A percentile compares a stretch with the other conserved stretches of the same genome.
Evolutionary conservation across 2,329 filamentous ascomycete genomes (phyloP).

Genomic region (Phyllosticta paracitricarpa): DNA sequence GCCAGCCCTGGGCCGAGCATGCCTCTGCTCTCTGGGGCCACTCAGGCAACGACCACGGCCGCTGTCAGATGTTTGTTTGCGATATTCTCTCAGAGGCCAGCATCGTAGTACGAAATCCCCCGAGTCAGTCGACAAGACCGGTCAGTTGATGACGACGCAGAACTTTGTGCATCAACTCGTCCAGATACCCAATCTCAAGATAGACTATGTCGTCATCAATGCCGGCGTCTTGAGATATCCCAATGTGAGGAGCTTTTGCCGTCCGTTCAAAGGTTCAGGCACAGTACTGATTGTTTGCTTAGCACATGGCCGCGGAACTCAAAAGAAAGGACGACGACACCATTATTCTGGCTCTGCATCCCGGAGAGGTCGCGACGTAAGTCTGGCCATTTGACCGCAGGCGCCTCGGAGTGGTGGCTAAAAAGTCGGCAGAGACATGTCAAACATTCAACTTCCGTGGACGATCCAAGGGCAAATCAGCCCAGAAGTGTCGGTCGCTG

Average conservation of each 20-base stretch:
- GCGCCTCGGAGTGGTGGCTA: background rate
- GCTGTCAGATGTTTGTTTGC: constrained; percentile 40
- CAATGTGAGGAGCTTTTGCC: constrained; percentile 35
- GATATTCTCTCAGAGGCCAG: constrained; percentile 45
- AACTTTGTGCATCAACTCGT: constrained; percentile 34
- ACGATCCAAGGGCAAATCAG: constrained; percentile 44
- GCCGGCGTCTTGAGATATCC: constrained; percentile 48
- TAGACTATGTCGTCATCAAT: constrained; percentile 48
- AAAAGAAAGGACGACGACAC: constrained; percentile 40
- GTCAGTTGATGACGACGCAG: constrained; percentile 18
- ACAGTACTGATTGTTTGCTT: background rate
- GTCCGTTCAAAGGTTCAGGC: constrained; percentile 1
- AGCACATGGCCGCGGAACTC: constrained; percentile 47
- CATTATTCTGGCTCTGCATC: constrained; percentile 46
- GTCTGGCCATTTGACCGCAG: constrained; percentile 8
- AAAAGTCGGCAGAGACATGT: constrained; percentile 37
- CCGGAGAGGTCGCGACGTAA: constrained; percentile 46
- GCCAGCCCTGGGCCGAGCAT: constrained; percentile 32
- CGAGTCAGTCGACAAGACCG: background rate
- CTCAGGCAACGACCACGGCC: constrained; percentile 34
- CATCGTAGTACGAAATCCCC: constrained; percentile 31
- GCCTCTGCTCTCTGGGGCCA: constrained; percentile 32
- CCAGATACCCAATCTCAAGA: constrained; percentile 31
- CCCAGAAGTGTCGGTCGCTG: constrained; percentile 38
- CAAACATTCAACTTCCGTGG: constrained; percentile 42